Evolutionary conservation across 2,329 filamentous ascomycete genomes (phyloP), one percentile per base, ranked within the genome.

Genomic region (Penicillium janthinellum): DNA sequence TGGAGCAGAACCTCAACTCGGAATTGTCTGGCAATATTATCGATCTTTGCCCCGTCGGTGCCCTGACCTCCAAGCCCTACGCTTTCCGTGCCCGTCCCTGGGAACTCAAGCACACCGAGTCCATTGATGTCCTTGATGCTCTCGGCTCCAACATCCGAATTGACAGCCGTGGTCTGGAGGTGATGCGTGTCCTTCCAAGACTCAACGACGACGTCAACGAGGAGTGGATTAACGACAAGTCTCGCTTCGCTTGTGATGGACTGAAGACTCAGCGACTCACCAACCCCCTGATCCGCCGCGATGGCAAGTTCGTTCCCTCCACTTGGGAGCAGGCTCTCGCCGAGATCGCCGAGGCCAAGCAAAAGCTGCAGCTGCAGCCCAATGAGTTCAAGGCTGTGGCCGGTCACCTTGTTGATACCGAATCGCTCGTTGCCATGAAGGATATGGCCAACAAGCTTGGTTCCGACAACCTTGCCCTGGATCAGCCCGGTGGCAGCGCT

Each of bases 161-260:
- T 47, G 95, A 99, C 79, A 90, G 92, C 59, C 88, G 95, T 72
- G 95, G 95, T 60, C 83, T 97, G 66, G 93, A 98, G 80, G 94
- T 99, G 54, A 96, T 99, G 93, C 89, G 95, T 70, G 85, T 99
- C 61, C 75, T 97, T 15, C 95, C 95, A 60, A 87, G 95, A 70
- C 84, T 99, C 62, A 99, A 99, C 76, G 95, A 99, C 75, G 93
- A 98, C 71, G 88, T 99, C 71, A 99, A 99, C 78, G 95, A 99
- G 82, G 95, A 99, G 79, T 99, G 95, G 95, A 98, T 99, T 77
- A 95, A 98, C 79, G 95, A 99, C 83, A 99, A 98, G 85, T 89
- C 92, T 42, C 88, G 95, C 66, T 99, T 98, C 76, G 94, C 95
- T 44, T 96, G 93, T 76, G 95, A 99, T 76, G 95, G 95, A 52